Conservation (phyloP, 257 asterid species). For the Nicotiana obtusifolia region DNA sequence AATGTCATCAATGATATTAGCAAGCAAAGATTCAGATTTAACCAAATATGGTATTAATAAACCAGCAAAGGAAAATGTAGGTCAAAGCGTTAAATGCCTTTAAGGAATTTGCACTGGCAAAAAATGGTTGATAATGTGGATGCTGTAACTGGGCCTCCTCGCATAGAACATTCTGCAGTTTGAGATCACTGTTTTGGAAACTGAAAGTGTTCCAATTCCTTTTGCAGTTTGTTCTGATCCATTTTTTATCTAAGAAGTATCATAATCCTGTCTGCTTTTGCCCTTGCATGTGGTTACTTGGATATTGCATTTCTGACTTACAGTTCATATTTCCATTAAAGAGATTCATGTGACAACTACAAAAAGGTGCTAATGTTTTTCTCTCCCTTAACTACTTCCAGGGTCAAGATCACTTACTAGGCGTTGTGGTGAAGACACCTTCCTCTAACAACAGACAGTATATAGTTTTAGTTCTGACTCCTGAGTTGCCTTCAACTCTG, state of each 20-base stretch:
- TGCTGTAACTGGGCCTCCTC: neutral
- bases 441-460: conserved; percentile 61
- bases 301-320: neutral
- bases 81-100: neutral
- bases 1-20: neutral
- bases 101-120: neutral
- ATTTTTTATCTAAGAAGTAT: neutral
- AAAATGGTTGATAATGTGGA: neutral
- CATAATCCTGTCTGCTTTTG: neutral
- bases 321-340: neutral
- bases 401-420: conserved; percentile 91
- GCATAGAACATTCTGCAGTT: conserved; percentile 3
- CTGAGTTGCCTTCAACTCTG: conserved; percentile 49
- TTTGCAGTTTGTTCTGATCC: conserved; percentile 6
- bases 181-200: neutral
- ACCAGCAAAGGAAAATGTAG: neutral
- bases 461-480: conserved; percentile 80
- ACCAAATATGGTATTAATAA: neutral
- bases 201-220: neutral
- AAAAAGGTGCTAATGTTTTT: conserved; percentile 7
- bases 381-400: conserved; percentile 32
- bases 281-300: neutral
- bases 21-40: neutral
- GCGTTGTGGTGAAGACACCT: conserved; percentile 74
- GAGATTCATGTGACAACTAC: neutral